phyloP scores from a whole-genome alignment of 2,329 filamentous ascomycete species.

The Hypocrella siamensis region DNA sequence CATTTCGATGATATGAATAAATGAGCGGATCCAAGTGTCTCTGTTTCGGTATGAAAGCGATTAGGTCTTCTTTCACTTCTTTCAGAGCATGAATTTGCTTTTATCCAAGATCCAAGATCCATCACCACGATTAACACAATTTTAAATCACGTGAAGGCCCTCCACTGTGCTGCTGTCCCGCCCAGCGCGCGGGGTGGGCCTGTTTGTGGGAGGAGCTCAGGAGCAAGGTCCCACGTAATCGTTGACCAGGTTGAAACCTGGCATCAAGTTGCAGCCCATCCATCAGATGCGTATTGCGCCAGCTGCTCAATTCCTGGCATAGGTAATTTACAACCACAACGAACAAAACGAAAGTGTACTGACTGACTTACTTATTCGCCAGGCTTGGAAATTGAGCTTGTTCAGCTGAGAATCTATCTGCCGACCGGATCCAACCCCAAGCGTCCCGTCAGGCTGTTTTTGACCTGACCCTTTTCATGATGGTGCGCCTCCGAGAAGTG shows the following conservation, averaged over 20 bases:
- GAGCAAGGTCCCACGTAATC: slow-evolving; percentile 6
- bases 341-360: background rate
- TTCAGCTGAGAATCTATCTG: background rate
- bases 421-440: slow-evolving; percentile 4
- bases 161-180: slow-evolving; percentile 3
- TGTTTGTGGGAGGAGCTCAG: slow-evolving; percentile 12
- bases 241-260: slow-evolving; percentile 25
- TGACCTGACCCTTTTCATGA: slow-evolving; percentile 25
- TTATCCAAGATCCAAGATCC: no score
- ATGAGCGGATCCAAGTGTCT: no score
- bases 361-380: slow-evolving; percentile 1
- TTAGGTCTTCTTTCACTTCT: no score
- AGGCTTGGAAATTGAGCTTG: slow-evolving; percentile 1
- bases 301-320: slow-evolving; percentile 4
- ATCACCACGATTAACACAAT: no score
- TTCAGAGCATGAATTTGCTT: no score
- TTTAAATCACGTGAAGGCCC: slow-evolving; percentile 4
- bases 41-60: no score
- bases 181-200: background rate
- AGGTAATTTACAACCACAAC: slow-evolving; percentile 3
- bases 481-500: slow-evolving; percentile 95
- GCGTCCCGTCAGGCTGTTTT: slow-evolving; percentile 9
- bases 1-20: no score
- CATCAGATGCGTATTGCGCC: slow-evolving; percentile 9
- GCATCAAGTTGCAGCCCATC: slow-evolving; percentile 18